Evolutionary conservation across 2,329 filamentous ascomycete genomes (phyloP).

Genomic region (Lasiodiplodia hormozganensis): DNA sequence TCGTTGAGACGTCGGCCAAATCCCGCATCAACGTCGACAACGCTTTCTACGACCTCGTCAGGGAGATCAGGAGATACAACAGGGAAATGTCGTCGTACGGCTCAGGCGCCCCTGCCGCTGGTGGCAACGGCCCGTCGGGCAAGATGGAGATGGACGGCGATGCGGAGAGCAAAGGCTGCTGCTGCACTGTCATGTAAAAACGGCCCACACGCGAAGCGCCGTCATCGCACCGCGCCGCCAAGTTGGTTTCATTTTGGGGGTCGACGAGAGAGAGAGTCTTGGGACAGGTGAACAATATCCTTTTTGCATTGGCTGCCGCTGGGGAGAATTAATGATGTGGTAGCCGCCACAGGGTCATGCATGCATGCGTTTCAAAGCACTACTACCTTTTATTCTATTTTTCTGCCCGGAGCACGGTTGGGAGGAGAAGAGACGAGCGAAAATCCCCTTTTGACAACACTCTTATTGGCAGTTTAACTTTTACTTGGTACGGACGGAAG

Average conservation of each 20-base stretch:
- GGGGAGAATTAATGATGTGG: slow-evolving; percentile 28
- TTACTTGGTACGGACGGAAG: slow-evolving; percentile 17
- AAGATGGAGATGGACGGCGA: slow-evolving; percentile 82
- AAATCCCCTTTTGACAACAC: slow-evolving; percentile 10
- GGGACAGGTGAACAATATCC: slow-evolving; percentile 24
- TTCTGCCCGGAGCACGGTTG: slow-evolving; percentile 25
- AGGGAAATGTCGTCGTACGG: slow-evolving; percentile 94
- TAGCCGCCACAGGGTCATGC: slow-evolving; percentile 28
- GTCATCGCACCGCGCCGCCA: slow-evolving; percentile 4
- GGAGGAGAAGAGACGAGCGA: slow-evolving; percentile 28
- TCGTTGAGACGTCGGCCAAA: slow-evolving; percentile 99
- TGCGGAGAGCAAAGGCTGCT: slow-evolving; percentile 75
- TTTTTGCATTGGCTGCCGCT: slow-evolving; percentile 28
- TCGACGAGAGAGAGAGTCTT: slow-evolving; percentile 9
- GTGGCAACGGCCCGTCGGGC: slow-evolving; percentile 63
- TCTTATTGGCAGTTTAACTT: slow-evolving; percentile 26
- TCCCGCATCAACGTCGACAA: slow-evolving; percentile 98
- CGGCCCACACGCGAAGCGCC: not conserved
- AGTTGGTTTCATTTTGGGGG: slow-evolving; percentile 26
- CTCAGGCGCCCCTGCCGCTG: slow-evolving; percentile 67
- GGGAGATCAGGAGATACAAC: slow-evolving; percentile 98
- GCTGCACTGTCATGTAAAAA: slow-evolving; percentile 84
- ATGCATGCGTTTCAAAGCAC: slow-evolving; percentile 23
- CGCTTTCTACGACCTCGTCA: slow-evolving; percentile 97
- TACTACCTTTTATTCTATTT: slow-evolving; percentile 26